These are phyloP conservation scores for Eimeria maxima DNA, from an alignment of 169 alveolate genomes.

Conservation along the genomic window DNA sequence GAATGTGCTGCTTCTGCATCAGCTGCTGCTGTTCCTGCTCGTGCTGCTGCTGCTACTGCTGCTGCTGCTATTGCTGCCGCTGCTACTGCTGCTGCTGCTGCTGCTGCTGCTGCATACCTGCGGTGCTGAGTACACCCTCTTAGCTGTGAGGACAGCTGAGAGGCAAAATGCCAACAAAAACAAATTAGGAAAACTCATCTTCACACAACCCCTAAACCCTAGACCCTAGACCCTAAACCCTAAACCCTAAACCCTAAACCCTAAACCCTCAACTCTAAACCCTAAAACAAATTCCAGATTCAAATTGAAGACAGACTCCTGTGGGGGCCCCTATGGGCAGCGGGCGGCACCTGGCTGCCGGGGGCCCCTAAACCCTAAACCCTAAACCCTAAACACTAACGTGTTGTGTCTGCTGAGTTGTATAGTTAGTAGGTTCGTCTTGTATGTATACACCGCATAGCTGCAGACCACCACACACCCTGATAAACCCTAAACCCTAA, in stretches of 20 bases:
- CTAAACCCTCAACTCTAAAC: neutral
- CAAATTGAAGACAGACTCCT: neutral
- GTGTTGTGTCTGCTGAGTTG: neutral
- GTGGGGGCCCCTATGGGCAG: neutral
- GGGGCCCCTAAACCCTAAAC: conserved; percentile 10
- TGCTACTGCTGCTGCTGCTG: neutral
- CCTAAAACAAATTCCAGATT: neutral
- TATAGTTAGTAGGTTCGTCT: neutral
- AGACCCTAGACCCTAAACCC: conserved; percentile 11
- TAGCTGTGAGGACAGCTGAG: neutral
- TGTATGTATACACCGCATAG: neutral
- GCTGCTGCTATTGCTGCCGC: no score
- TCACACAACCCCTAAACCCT: neutral
- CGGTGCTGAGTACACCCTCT: neutral
- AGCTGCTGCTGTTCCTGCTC: no score
- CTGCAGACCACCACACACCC: neutral
- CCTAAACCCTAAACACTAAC: neutral
- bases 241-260: neutral
- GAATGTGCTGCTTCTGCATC: no score
- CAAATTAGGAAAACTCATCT: neutral
- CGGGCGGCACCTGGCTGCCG: neutral
- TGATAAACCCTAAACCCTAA: neutral
- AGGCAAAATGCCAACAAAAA: neutral
- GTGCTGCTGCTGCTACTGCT: no score
- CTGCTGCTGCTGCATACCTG: neutral